Base-by-base conservation (phyloP, 2,329 filamentous ascomycete genomes). In the Stemphylium lycopersici region DNA sequence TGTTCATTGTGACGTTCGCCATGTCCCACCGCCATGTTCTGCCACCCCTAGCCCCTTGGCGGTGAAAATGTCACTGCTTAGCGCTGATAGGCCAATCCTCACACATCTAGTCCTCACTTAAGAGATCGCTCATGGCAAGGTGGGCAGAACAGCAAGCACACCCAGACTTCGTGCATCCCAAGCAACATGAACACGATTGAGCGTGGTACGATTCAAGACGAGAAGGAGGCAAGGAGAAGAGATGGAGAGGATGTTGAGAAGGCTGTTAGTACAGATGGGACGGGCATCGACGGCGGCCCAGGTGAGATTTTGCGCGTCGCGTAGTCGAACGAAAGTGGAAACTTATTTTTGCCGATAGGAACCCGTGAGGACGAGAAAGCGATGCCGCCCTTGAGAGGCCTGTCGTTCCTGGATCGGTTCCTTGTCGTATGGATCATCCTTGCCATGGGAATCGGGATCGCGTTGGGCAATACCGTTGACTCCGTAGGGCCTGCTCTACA, bases 391-490 rank as follows among this genome's bases (percentile, higher is more conserved):
- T 44, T 79, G 36, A 76, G 74, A 63, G 76, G 70, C 3, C 74
- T 80, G 24, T 76, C 74, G 1, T 77, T 76, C 48, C 74, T 80
- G 18, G 79, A 81, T 61, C 70, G 77, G 1, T 77, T 79, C 46
- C 73, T 81, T 13, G 79, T 78, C 4, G 46, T 81, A 31, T 80
- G 90, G 90, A 93, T 93, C 55, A 79, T 93, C 22, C 81, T 93
- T 0, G 89, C 90, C 40, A 95, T 95, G 87, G 80, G 83, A 1
- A 75, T 91, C 6, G 90, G 90, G 3, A 87, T 95, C 38, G 76
- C 93, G 1, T 76, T 93, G 0, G 90, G 89, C 5, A 93, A 93
- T 72, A 90, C 92, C 56, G 88, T 90, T 1, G 82, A 84, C 0
- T 78, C 77, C 18, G 84, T 84, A 1, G 86, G 84, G 0, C 81